phyloP scores from a whole-genome alignment of 805 yeast species.

The Suhomyces pyralidae region DNA sequence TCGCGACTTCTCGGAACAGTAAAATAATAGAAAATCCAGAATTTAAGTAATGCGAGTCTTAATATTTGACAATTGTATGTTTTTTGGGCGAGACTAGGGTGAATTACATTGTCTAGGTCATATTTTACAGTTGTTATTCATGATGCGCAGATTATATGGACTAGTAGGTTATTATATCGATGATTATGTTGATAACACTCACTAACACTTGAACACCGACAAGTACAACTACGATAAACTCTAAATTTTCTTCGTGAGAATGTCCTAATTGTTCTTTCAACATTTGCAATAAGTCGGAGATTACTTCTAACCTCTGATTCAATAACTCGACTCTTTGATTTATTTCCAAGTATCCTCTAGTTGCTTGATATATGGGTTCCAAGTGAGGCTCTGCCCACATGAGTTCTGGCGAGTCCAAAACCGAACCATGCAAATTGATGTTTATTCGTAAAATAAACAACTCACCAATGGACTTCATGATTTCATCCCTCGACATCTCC shows the following conservation, averaged over 20 bases:
- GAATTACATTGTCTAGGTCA: neutral
- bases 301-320: constrained; percentile 91
- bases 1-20: neutral
- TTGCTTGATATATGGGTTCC: constrained; percentile 96
- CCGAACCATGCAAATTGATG: constrained; percentile 81
- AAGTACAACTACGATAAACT: constrained; percentile 82
- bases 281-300: constrained; percentile 91
- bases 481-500: constrained; percentile 88
- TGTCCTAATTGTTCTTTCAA: constrained; percentile 95
- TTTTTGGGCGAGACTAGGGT: neutral
- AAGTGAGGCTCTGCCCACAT: constrained; percentile 99
- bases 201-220: constrained; percentile 92
- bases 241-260: constrained; percentile 86
- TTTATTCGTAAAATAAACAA: constrained; percentile 82
- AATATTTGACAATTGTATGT: neutral
- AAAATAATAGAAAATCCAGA: no score
- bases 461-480: constrained; percentile 97
- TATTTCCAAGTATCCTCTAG: constrained; percentile 91
- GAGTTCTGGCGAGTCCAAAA: constrained; percentile 92
- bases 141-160: neutral
- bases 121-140: neutral
- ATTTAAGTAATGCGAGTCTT: neutral
- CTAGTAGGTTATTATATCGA: constrained; percentile 46
- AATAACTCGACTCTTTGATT: constrained; percentile 88
- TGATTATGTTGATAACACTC: constrained; percentile 75